Conservation (phyloP, 345 rosid genomes). For the Gossypium bickii region DNA sequence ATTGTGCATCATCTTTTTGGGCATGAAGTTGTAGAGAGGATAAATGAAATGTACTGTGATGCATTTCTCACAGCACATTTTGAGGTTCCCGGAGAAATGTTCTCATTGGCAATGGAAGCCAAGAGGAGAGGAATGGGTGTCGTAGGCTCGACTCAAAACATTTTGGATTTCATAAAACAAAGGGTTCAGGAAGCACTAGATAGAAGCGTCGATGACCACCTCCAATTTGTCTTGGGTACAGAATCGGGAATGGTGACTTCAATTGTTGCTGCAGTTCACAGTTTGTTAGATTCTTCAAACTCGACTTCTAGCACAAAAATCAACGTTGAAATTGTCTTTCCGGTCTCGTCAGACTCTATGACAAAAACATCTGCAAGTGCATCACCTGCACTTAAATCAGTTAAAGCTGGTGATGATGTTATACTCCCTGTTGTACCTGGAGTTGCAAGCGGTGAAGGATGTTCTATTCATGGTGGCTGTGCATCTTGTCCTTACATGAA, state of each 20-base stretch:
- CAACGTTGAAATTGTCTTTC: slow-evolving; percentile 82
- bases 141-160: slow-evolving; percentile 90
- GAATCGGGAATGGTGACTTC: slow-evolving; percentile 97
- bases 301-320: slow-evolving; percentile 49
- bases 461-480: slow-evolving; percentile 92
- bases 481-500: slow-evolving; percentile 99
- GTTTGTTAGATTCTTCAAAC: slow-evolving; percentile 44
- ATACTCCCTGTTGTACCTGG: slow-evolving; percentile 80
- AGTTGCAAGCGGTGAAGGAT: slow-evolving; percentile 90
- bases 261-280: slow-evolving; percentile 70
- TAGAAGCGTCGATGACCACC: slow-evolving; percentile 70
- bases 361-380: slow-evolving; percentile 49
- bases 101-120: slow-evolving; percentile 92
- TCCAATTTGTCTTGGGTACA: slow-evolving; percentile 89
- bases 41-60: slow-evolving; percentile 80
- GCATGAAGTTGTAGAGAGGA: slow-evolving; percentile 80
- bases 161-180: slow-evolving; percentile 75
- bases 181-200: slow-evolving; percentile 82
- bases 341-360: slow-evolving; percentile 87
- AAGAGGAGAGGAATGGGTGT: slow-evolving; percentile 93
- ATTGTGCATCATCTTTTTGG: slow-evolving; percentile 94
- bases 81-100: slow-evolving; percentile 99
- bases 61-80: slow-evolving; percentile 94
- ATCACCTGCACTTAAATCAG: slow-evolving; percentile 36
- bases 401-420: slow-evolving; percentile 40